A percentile compares a stretch with the other conserved stretches of the same genome.
Conservation (phyloP, 192 early-diverging fungal species). For the Thoreauomyces humboldtii region DNA sequence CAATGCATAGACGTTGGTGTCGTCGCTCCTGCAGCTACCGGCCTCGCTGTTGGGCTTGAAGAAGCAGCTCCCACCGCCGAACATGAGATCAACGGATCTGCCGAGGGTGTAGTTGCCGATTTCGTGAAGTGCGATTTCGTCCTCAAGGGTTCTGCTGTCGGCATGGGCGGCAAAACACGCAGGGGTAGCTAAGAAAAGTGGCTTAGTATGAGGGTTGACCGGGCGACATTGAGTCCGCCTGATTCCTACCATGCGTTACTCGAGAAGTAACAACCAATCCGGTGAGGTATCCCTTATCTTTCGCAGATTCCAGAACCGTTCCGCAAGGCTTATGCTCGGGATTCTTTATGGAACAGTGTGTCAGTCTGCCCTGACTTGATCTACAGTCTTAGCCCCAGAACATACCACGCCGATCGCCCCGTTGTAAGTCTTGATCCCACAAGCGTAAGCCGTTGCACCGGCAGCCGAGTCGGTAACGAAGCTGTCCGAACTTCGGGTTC, state of each 20-base stretch:
- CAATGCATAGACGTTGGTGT: slow-evolving; percentile 59
- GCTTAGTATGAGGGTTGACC: neutral
- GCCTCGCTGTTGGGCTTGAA: slow-evolving; percentile 70
- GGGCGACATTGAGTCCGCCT: neutral
- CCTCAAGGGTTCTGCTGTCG: slow-evolving; percentile 60
- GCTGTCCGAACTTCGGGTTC: slow-evolving; percentile 78
- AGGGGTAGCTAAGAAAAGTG: slow-evolving; percentile 47
- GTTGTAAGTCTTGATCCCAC: slow-evolving; percentile 89
- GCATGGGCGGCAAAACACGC: slow-evolving; percentile 74
- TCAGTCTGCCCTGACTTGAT: no score
- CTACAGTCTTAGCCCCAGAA: no score
- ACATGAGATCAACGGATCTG: slow-evolving; percentile 78
- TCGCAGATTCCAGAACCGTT: slow-evolving; percentile 92
- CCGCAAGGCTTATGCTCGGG: slow-evolving; percentile 73
- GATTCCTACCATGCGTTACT: slow-evolving; percentile 78
- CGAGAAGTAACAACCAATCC: slow-evolving; percentile 92
- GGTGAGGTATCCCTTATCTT: slow-evolving; percentile 74
- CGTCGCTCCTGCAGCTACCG: slow-evolving; percentile 76
- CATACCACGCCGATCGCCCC: slow-evolving; percentile 68
- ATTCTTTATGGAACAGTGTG: slow-evolving; percentile 35
- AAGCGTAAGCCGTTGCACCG: slow-evolving; percentile 94
- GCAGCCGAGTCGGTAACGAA: slow-evolving; percentile 96
- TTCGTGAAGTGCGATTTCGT: slow-evolving; percentile 85
- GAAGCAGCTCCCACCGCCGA: slow-evolving; percentile 89
- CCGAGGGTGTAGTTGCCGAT: slow-evolving; percentile 88